Evolutionary conservation across 371 early-diverging fungal species (phyloP), one percentile per base, ranked within the genome.

Genomic region (Batrachochytrium dendrobatidis): DNA sequence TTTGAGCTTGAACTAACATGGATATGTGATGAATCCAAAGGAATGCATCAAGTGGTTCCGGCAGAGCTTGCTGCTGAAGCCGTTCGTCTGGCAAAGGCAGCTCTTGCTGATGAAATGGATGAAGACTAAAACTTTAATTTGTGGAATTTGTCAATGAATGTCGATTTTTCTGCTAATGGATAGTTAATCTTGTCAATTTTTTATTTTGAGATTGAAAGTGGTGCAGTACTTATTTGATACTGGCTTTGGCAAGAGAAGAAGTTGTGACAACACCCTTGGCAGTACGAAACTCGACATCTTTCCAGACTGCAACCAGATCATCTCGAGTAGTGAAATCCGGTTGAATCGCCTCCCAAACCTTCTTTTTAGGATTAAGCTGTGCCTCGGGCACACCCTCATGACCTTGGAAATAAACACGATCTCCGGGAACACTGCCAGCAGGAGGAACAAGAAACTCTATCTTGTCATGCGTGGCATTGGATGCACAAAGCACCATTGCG

Each of bases 1-100:
- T 94, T 95, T 79, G 97, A 98, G 75, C 78, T 98, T 44, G 98
- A 98, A 73, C 71, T 96, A 63, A 89, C 88, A 75, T 98, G 98
- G 98, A 82, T 96, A 52, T 90, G 91, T 64, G 83, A 79, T n/a
- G 91, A 90, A 60, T 86, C 90, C 32, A 79, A 80, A 25, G 79
- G 80, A 28, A 73, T 80, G 60, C 95, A 95, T 69, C 77, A 83
- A 56, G 77, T 87, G 57, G 95, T 96, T 24, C 96, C 98, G 56
- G 80, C 85, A 64, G 92, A 90, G 24, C 64, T 96, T 59, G 76
- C 82, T 35, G 86, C 83, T 24, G 95, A 94, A 68, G 95, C 95
- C 29, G 90, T 88, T 66, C 73, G 80, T 63, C 70, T 80, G 34
- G 92, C 91, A 55, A 87, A 90, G 85, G 90, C 63, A 31, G 48